phyloP scores from a whole-genome alignment of 2,329 filamentous ascomycete species.

The Phaeosphaeria sp. region DNA sequence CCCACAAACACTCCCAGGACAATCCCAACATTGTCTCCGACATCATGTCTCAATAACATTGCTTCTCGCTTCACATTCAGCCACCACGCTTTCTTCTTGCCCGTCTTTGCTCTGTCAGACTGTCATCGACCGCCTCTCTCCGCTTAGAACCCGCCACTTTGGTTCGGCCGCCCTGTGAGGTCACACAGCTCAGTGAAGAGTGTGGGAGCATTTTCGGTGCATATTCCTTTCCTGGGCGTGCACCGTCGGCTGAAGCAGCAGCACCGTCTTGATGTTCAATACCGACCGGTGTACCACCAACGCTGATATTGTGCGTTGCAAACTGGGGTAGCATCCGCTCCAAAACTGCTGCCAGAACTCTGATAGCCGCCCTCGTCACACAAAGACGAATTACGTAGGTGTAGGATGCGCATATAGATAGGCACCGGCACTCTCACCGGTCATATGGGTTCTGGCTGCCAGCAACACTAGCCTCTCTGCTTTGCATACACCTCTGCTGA shows the following conservation, averaged over 20 bases:
- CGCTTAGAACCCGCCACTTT: conserved; percentile 11
- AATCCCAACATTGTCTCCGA: background rate
- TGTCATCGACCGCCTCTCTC: conserved; percentile 5
- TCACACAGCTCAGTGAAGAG: conserved; percentile 15
- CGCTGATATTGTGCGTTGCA: background rate
- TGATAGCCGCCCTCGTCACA: background rate
- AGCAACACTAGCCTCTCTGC: background rate
- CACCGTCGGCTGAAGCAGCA: conserved; percentile 16
- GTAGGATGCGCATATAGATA: background rate
- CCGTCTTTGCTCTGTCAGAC: background rate
- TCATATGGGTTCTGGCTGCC: background rate
- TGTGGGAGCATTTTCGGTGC: conserved; percentile 18
- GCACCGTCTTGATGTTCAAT: background rate
- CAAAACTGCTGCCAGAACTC: background rate
- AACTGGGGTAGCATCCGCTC: background rate
- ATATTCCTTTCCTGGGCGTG: conserved; percentile 14
- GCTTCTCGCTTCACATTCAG: background rate
- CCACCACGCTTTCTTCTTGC: conserved; percentile 5
- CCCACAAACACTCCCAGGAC: background rate
- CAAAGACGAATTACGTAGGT: background rate
- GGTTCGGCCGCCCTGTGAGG: conserved; percentile 20
- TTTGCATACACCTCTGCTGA: conserved; percentile 1
- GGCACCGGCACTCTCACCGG: background rate
- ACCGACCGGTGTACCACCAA: background rate
- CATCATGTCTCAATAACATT: background rate